Conservation (phyloP, 306 rosid species). For the Cicer arietinum region DNA sequence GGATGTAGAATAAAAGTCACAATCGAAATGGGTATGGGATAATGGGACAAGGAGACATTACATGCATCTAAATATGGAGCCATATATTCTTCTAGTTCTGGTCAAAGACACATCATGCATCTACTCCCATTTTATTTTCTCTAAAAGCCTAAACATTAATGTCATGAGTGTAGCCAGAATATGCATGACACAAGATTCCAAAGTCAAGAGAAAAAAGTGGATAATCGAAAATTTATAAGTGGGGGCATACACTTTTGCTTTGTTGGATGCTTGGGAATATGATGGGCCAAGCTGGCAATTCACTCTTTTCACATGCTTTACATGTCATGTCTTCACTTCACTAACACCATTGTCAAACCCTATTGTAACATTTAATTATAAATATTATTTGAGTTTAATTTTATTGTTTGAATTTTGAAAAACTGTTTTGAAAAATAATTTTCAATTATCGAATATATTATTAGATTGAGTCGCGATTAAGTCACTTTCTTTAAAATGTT, state of each 20-base stretch:
- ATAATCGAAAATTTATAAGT: constrained; percentile 15
- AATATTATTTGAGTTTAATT: too few relatives aligned
- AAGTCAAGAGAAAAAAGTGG: not conserved
- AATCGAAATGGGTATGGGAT: not conserved
- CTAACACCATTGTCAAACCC: not conserved
- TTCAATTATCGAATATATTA: too few relatives aligned
- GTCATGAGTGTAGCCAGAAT: constrained; percentile 18
- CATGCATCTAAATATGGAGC: not conserved
- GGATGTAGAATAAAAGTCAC: constrained; percentile 13
- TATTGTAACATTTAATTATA: too few relatives aligned
- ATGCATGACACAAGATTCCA: constrained; percentile 33
- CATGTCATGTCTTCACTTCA: constrained; percentile 33
- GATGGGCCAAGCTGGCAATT: constrained; percentile 36
- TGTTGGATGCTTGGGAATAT: constrained; percentile 12
- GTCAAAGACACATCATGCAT: constrained; percentile 29
- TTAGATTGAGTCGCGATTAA: too few relatives aligned
- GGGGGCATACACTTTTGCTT: constrained; percentile 34
- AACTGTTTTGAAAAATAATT: too few relatives aligned
- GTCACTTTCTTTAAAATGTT: too few relatives aligned
- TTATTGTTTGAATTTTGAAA: too few relatives aligned
- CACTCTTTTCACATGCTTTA: constrained; percentile 33
- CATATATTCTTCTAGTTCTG: constrained; percentile 4
- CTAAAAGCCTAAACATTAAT: constrained; percentile 25
- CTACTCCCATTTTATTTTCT: not conserved
- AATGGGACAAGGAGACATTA: constrained; percentile 16